Base-by-base conservation (phyloP, 2,329 filamentous ascomycete genomes). In the Colletotrichum siamense region DNA sequence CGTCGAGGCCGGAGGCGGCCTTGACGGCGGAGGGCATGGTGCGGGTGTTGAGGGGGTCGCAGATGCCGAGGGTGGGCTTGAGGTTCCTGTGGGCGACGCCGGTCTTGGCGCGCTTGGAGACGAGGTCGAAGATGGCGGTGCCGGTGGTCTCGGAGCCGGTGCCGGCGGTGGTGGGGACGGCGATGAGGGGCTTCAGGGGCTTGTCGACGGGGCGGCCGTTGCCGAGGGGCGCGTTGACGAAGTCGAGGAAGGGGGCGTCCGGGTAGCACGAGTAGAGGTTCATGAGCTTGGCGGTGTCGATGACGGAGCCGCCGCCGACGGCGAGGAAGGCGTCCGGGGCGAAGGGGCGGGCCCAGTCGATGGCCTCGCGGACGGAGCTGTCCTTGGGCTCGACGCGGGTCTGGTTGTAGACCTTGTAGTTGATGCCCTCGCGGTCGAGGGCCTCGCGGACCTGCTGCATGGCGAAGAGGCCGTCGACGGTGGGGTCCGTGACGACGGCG, bases 251-350 rank as follows among this genome's bases (percentile, higher is more conserved):
- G 80, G 97, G 95, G 39, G 96, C 96, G 9, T 98, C 94, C 0
- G 96, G 96, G 83, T 96, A 98, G 78, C 92, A 93, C 1, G 94
- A 95, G 87, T 99, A 99, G 0, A 99, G 90, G 83, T 99, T 99
- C 96, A 99, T 99, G 73, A 99, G 90, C 86, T 99, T 99, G 71
- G 97, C 96, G 1, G 97, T 99, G 86, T 99, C 97, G 79, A 99
- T 99, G 79, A 99, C 97, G 52, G 95, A 98, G 49, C 97, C 97
- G 80, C 96, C 91, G 32, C 95, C 97, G 18, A 99, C 97, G 26
- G 97, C 97, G 18, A 99, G 90, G 84, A 98, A 98, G 4, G 95
- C 95, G 85, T 99, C 97, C 0, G 96, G 94, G 32, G 90, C 86
- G 83, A 95, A 95, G 1, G 94, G 92, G 80, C 96, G 96, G 22